A percentile compares a stretch with the other conserved stretches of the same genome.
Conservation (phyloP, 495 filamentous ascomycete species). For the Aspergillus olivimuriae region DNA sequence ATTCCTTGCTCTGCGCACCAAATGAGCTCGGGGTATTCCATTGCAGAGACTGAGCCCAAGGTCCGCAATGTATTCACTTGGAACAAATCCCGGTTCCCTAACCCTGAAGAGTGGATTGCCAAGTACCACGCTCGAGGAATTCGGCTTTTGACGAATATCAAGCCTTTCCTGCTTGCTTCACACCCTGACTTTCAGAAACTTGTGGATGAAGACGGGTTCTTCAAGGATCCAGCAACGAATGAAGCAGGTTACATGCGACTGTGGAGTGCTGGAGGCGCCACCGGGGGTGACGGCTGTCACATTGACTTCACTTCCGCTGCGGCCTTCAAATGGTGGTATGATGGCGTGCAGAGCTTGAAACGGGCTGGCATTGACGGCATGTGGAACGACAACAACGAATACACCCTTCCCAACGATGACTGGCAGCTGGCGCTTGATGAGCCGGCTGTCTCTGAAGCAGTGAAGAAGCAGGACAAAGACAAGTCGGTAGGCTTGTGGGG, state of each 20-base stretch:
- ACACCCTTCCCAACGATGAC: constrained; percentile 56
- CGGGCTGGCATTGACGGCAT: constrained; percentile 59
- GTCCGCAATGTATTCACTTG: constrained; percentile 67
- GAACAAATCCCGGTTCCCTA: constrained; percentile 60
- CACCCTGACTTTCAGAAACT: constrained; percentile 59
- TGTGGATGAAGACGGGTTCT: constrained; percentile 47
- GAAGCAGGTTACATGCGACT: constrained; percentile 51
- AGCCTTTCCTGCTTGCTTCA: constrained; percentile 59
- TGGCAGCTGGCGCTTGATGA: constrained; percentile 53
- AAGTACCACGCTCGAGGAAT: constrained; percentile 57
- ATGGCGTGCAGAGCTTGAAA: constrained; percentile 54
- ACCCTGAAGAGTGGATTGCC: constrained; percentile 54
- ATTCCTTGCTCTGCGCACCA: constrained; percentile 69
- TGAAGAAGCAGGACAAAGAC: constrained; percentile 22
- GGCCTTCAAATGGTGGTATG: constrained; percentile 64
- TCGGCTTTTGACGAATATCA: constrained; percentile 61
- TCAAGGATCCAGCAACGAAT: constrained; percentile 49
- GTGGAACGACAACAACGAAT: constrained; percentile 77
- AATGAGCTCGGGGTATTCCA: constrained; percentile 65
- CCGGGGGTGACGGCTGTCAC: constrained; percentile 61
- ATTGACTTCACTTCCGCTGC: constrained; percentile 61
- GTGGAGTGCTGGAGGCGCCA: constrained; percentile 62
- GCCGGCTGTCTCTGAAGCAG: constrained; percentile 22
- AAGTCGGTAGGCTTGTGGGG: constrained; percentile 55
- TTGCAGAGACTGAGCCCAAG: constrained; percentile 58